Conservation (phyloP, 305 asterid genomes). For the Fraxinus greggii region DNA sequence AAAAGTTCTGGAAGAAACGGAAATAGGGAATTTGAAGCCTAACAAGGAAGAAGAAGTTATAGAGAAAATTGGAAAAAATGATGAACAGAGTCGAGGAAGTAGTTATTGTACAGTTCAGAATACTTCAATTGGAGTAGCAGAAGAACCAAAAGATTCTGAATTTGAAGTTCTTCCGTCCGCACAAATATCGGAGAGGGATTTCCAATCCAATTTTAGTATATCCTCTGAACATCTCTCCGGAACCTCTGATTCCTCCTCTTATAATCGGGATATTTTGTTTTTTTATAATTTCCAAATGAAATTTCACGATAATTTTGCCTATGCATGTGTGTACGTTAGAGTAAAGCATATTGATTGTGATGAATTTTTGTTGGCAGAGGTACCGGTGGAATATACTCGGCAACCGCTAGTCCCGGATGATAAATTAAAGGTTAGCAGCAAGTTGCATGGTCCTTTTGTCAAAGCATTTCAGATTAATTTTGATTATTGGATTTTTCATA, state of each 20-base stretch:
- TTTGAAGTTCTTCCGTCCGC: constrained; percentile 44
- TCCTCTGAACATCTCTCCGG: constrained; percentile 52
- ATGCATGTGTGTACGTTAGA: constrained; percentile 9
- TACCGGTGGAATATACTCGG: constrained; percentile 55
- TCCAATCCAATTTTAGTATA: constrained; percentile 34
- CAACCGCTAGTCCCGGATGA: constrained; percentile 37
- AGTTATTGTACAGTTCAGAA: constrained; percentile 30
- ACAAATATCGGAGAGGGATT: constrained; percentile 30
- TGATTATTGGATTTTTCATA: neutral
- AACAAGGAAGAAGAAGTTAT: constrained; percentile 24
- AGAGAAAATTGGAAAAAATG: constrained; percentile 21
- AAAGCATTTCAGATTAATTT: neutral
- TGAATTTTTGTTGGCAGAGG: constrained; percentile 45
- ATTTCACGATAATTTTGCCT: neutral
- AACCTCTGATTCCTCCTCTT: constrained; percentile 13
- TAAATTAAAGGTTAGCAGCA: constrained; percentile 49
- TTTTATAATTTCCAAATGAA: neutral
- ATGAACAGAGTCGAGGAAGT: constrained; percentile 32
- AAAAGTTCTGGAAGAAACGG: constrained; percentile 15
- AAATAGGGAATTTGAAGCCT: constrained; percentile 19
- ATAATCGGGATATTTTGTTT: neutral
- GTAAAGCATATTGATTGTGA: constrained; percentile 20
- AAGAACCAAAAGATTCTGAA: constrained; percentile 27
- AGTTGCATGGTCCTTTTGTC: neutral
- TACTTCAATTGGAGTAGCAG: constrained; percentile 19